Base-by-base conservation (phyloP, 352 stramenopile genomes). In the Pilasporangium apinafurcum region DNA sequence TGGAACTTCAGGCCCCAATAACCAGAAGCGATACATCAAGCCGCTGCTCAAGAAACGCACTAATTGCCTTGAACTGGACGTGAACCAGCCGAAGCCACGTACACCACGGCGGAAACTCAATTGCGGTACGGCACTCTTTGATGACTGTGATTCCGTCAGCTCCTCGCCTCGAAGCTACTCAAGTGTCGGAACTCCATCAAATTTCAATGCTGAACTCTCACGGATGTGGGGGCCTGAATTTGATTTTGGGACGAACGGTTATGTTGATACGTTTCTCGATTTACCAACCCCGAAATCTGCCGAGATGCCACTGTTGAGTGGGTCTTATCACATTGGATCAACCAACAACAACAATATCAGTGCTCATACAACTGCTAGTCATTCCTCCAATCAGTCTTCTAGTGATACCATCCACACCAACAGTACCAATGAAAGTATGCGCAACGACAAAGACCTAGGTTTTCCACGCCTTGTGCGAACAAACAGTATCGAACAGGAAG, bases 201-300 rank as follows among this genome's bases (percentile, higher is more conserved):
- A 83, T 53, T 78, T 86, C 29, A 73, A 55, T 31, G 55, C 53
- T 10, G 65, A 68, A 16, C 57, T 63, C 8, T 47, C 66, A 4
- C 65, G 65, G 52, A 59, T 83, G 48, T 91, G 76, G 73, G 73
- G 75, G 5, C 68, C 63, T 0, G 79, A 86, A 21, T 41, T 88
- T 8, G 73, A 87, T 29, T 76, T 91, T 24, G 39, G 34, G 5
- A 49, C 51, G 10, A 51, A 29, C 5, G 64, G 37, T 27, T 74
- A 82, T 41, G 71, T 73, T 16, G 68, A 88, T 37, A 88, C 75
- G 6, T 91, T 91, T 36, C 45, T 91, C 8, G 79, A 91, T 50
- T 45, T 88, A 3, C 73, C 73, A 8, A 88, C 73, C 2, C 75
- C 79, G n/a, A 81, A 83, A 22, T 65, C 57, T 1, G 52, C 66